These are phyloP conservation scores for Narthecium ossifragum DNA, from an alignment of 106 monocot genomes.

Conservation along the genomic window DNA sequence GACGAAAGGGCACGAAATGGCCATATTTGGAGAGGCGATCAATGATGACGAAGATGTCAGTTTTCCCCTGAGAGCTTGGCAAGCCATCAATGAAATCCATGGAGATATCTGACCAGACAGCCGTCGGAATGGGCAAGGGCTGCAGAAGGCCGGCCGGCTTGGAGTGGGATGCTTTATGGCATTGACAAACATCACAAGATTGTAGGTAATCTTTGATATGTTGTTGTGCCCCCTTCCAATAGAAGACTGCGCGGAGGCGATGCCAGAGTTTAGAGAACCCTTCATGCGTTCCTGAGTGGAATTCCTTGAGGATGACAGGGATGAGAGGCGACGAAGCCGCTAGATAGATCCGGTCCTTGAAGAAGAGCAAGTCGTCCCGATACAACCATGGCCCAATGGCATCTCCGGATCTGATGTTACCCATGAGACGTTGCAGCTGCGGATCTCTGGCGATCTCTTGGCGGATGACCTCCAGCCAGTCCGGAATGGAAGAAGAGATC, in stretches of 20 bases:
- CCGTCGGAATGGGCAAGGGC: neutral
- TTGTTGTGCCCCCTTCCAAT: neutral
- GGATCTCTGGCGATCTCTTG: neutral
- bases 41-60: conserved; percentile 1
- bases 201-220: neutral
- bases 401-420: neutral
- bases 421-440: neutral
- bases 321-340: too few relatives aligned
- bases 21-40: conserved; percentile 1
- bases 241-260: neutral
- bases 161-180: neutral
- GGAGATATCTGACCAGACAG: neutral
- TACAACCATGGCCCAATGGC: neutral
- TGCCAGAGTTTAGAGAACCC: neutral
- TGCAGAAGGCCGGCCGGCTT: conserved; percentile 1
- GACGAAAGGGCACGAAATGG: conserved; percentile 1
- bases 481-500: neutral
- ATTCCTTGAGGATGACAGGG: too few relatives aligned
- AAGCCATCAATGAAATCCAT: conserved; percentile 15
- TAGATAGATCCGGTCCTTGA: neutral
- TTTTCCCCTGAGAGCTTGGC: neutral
- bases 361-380: neutral
- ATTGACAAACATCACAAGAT: too few relatives aligned
- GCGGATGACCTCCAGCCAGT: neutral
- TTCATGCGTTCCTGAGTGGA: neutral